Percentiles rank a stretch among this genome's conserved stretches.
These are phyloP conservation scores for Naganishia randhawae DNA, from an alignment of 768 basidiomycete species.

Conservation along the genomic window DNA sequence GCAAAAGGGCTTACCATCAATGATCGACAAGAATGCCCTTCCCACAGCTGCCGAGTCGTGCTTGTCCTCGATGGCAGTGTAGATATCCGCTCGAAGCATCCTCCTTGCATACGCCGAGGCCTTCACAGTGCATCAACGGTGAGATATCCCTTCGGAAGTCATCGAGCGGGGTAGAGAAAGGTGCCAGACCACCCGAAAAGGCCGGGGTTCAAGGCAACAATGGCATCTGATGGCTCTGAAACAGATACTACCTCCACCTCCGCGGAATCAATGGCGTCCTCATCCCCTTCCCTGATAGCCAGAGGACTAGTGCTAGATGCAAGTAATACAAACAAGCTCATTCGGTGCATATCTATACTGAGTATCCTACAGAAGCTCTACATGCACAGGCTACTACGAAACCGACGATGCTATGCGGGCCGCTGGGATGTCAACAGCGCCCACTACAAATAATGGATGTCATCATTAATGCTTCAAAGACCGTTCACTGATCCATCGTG, in stretches of 20 bases:
- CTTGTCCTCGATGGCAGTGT: not conserved
- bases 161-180: not conserved
- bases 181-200: no score
- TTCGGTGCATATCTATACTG: no score
- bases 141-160: no score
- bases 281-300: not conserved
- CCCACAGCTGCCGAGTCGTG: not conserved
- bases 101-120: no score
- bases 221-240: not conserved
- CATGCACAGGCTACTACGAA: no score
- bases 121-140: no score
- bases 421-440: no score
- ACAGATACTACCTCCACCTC: not conserved
- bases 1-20: not conserved
- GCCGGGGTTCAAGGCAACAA: not conserved
- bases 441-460: no score
- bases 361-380: no score
- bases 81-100: conserved; percentile 3
- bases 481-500: not conserved
- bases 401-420: no score
- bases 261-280: not conserved
- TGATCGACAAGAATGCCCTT: not conserved
- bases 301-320: no score
- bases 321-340: no score
- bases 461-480: not conserved